Base-by-base conservation (phyloP, 2,329 filamentous ascomycete genomes). In the Fusarium sp. region DNA sequence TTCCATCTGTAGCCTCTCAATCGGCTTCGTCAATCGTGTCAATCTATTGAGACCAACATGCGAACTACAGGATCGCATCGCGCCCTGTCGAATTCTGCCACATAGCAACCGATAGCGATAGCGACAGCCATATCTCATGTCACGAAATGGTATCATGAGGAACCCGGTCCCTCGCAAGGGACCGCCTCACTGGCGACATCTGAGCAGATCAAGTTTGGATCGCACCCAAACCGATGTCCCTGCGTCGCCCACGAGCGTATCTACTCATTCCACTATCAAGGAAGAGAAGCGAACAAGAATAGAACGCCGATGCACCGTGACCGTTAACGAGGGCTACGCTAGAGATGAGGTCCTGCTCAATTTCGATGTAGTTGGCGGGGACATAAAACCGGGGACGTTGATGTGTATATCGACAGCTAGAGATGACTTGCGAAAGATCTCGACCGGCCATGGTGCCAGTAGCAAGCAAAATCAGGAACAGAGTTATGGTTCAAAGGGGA, bases 311-410 rank as follows among this genome's bases (percentile, higher is more conserved):
- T 90, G 87, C 74, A 86, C 83, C 46, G 84, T 90, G 60, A 85
- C 85, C 13, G 85, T 90, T 74, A 93, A 95, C 79, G 93, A 97
- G 73, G 90, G 88, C 45, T 92, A 94, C 76, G 91, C 92, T 13
- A 88, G 88, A 63, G 93, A 97, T 76, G 93, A 95, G 75, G 91
- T 96, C 47, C 85, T 96, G 27, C 87, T 97, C 77, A 96, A 95
- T 79, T 86, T 92, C 64, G 90, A 93, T 62, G 86, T 91, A 20
- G 89, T 95, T 65, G 88, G 89, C 58, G 84, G 86, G 47, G 86
- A 88, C 49, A 85, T 94, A 70, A 87, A 87, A 62, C 84, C 89
- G 1, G 93, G 92, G 31, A 88, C 89, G 69, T 84, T 97, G 61
- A 90, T 96, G 81, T 92, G 94, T 75, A 91, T 97, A 52, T 85